phyloP scores from a whole-genome alignment of 371 early-diverging fungal species.

The Circinella minor region DNA sequence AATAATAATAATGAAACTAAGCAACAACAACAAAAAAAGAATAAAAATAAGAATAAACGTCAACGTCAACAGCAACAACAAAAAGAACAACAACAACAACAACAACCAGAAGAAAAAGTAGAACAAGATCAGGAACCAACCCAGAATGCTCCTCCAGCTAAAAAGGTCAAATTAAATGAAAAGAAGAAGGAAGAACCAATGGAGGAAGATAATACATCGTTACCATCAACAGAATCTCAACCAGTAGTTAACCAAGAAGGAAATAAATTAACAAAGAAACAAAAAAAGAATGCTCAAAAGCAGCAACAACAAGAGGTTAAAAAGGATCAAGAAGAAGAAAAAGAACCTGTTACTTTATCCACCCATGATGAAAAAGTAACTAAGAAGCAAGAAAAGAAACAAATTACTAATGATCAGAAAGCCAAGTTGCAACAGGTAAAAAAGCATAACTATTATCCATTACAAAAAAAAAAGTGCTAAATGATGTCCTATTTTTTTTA shows the following conservation, averaged over 20 bases:
- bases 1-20: neutral
- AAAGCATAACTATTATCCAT: too few relatives aligned
- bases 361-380: neutral
- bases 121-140: constrained; percentile 10
- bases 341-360: neutral
- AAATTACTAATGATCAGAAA: constrained; percentile 12
- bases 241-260: neutral
- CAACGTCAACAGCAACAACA: constrained; percentile 30
- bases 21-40: constrained; percentile 9
- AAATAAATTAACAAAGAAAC: neutral
- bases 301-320: constrained; percentile 7
- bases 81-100: constrained; percentile 13
- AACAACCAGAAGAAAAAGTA: constrained; percentile 14
- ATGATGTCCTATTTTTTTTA: too few relatives aligned
- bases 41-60: constrained; percentile 42
- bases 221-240: neutral
- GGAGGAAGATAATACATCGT: neutral
- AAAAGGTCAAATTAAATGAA: constrained; percentile 14
- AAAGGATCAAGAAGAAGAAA: constrained; percentile 1
- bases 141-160: neutral
- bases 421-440: constrained; percentile 34
- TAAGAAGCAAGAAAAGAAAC: constrained; percentile 2
- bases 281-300: constrained; percentile 8
- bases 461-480: too few relatives aligned
- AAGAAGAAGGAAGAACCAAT: neutral